Evolutionary conservation across 2,329 filamentous ascomycete genomes (phyloP).

Genomic region (Madurella fahalii): DNA sequence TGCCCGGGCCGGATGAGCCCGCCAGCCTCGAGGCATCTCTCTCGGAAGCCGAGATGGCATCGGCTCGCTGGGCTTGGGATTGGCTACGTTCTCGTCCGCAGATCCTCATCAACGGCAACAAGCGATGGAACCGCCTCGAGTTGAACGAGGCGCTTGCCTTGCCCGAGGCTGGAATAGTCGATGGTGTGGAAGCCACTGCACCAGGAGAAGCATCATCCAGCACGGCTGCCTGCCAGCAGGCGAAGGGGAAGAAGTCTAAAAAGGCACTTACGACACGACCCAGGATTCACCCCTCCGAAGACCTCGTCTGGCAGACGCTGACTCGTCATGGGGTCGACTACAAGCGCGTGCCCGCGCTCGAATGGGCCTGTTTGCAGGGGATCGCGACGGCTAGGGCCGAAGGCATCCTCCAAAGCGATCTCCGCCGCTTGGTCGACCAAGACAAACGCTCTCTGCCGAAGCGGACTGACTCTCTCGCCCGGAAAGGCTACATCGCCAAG

Average conservation of each 20-base stretch:
- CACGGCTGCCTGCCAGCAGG: neutral
- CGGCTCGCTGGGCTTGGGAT: conserved; percentile 40
- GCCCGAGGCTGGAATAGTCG: conserved; percentile 28
- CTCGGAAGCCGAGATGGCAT: conserved; percentile 30
- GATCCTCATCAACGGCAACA: conserved; percentile 37
- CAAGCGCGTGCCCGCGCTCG: conserved; percentile 54
- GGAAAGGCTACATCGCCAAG: conserved; percentile 60
- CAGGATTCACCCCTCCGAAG: conserved; percentile 48
- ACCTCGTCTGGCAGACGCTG: conserved; percentile 56
- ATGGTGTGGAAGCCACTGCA: neutral
- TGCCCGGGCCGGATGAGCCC: conserved; percentile 6
- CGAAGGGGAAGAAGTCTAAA: conserved; percentile 16
- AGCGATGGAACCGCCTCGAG: conserved; percentile 35
- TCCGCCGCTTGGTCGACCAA: conserved; percentile 54
- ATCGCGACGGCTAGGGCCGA: conserved; percentile 51
- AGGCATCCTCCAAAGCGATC: conserved; percentile 58
- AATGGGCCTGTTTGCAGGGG: conserved; percentile 56
- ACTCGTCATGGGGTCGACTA: conserved; percentile 57
- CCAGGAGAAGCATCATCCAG: neutral
- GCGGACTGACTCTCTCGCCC: conserved; percentile 54
- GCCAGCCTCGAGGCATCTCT: conserved; percentile 18
- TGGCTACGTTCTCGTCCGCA: conserved; percentile 39
- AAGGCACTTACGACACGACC: conserved; percentile 27
- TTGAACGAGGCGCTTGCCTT: conserved; percentile 38
- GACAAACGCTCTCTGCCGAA: conserved; percentile 62